Conservation (phyloP, 75 land plant genomes). For the Picea glauca region DNA sequence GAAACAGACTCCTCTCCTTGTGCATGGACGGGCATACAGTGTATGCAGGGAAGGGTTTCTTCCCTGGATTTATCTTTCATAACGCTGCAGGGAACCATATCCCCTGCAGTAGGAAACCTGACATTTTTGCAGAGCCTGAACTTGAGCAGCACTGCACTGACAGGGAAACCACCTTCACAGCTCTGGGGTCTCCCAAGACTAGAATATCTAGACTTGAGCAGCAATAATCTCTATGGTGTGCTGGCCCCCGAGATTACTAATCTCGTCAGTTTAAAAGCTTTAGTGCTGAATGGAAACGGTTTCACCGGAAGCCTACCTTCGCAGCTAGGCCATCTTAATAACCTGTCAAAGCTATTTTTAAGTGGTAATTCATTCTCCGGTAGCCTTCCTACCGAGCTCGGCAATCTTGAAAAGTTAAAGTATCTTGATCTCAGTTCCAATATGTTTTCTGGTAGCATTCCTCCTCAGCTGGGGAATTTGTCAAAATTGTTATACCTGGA, state of each 20-base stretch:
- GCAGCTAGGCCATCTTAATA: conserved; percentile 20
- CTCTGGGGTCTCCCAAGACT: conserved; percentile 30
- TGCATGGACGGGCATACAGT: conserved; percentile 50
- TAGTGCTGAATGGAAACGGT: conserved; percentile 19
- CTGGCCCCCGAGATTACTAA: conserved; percentile 23
- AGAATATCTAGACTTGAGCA: conserved; percentile 31
- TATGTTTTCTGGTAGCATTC: conserved; percentile 40
- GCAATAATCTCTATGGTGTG: conserved; percentile 32
- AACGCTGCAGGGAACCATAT: conserved; percentile 27
- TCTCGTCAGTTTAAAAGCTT: conserved; percentile 15
- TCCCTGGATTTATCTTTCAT: conserved; percentile 23
- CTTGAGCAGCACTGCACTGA: conserved; percentile 41
- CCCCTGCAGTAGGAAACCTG: conserved; percentile 29
- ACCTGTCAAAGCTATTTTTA: conserved; percentile 27
- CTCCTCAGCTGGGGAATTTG: conserved; percentile 28
- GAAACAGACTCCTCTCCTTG: conserved; percentile 30
- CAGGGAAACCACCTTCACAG: conserved; percentile 40
- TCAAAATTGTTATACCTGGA: conserved; percentile 29
- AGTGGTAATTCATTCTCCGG: conserved; percentile 38
- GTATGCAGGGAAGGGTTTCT: conserved; percentile 18
- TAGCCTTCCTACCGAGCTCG: conserved; percentile 47
- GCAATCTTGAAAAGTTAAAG: conserved; percentile 28
- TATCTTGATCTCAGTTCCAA: conserved; percentile 45
- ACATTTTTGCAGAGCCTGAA: conserved; percentile 34
- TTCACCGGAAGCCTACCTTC: conserved; percentile 32